phyloP scores from a whole-genome alignment of 371 early-diverging fungal species.

The Blakeslea trispora region DNA sequence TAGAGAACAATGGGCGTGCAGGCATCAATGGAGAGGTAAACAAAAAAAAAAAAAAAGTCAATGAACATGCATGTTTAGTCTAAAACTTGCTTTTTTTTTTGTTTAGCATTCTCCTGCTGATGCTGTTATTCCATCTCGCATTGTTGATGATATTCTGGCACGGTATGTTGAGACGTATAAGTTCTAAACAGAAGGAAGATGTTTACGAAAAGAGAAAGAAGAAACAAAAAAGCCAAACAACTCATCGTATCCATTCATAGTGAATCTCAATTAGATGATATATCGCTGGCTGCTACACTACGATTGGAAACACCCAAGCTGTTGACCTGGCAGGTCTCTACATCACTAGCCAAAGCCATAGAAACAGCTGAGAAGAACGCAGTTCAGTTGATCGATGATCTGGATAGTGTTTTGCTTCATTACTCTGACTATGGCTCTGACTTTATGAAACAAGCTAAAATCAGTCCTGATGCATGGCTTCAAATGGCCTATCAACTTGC shows the following conservation, averaged over 20 bases:
- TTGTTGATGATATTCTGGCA: slow-evolving; percentile 65
- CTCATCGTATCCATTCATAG: too few relatives aligned
- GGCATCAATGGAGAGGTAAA: slow-evolving; percentile 92
- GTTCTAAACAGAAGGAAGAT: too few relatives aligned
- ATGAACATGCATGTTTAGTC: too few relatives aligned
- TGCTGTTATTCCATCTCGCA: slow-evolving; percentile 84
- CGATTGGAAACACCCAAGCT: slow-evolving; percentile 53
- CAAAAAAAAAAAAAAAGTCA: neutral
- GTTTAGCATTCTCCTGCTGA: slow-evolving; percentile 88
- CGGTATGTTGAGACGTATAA: too few relatives aligned
- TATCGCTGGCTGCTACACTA: slow-evolving; percentile 26
- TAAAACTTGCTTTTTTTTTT: neutral
- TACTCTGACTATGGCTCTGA: slow-evolving; percentile 75
- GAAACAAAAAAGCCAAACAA: too few relatives aligned
- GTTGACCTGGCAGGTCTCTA: slow-evolving; percentile 66
- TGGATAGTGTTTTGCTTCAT: slow-evolving; percentile 73
- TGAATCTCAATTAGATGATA: slow-evolving; percentile 61
- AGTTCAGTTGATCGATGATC: slow-evolving; percentile 62
- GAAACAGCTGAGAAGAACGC: slow-evolving; percentile 65
- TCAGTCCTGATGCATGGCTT: slow-evolving; percentile 83
- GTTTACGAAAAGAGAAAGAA: too few relatives aligned
- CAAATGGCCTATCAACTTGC: slow-evolving; percentile 89
- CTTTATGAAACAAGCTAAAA: slow-evolving; percentile 77
- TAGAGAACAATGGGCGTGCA: slow-evolving; percentile 82
- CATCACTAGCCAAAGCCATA: slow-evolving; percentile 50